Base-by-base conservation (phyloP, 225 moss, liverwort and hornwort genomes). In the Physcomitrellopsis africana region DNA sequence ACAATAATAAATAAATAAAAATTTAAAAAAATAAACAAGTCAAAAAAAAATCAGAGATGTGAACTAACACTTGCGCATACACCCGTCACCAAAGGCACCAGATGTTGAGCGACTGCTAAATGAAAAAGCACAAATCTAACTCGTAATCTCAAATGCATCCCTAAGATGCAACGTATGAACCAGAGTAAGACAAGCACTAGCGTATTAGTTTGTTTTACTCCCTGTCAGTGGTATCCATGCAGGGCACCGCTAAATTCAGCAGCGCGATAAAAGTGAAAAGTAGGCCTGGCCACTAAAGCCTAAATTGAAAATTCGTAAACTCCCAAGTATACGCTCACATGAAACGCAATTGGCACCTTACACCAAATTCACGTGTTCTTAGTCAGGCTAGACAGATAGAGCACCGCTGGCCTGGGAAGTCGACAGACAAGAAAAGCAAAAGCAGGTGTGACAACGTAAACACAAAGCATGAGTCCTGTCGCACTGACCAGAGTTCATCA, bases 191-290 rank as follows among this genome's bases (percentile, higher is more conserved):
- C 72, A 68, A 51, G 12, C 76, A 59, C 72, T 72, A 66, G 65
- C 13, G 51, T 51, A n/a, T 42, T 51, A 68, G 42, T 73, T 80
- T 52, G 42, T 48, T 60, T 10, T 41, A 63, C 47, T 73, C 64
- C 32, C 68, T 13, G 68, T 69, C 27, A 60, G 69, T 73, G 73
- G 80, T 77, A 76, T 59, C 80, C 65, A 80, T 65, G 77, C 76
- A 65, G 26, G 80, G 65, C 80, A 80, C 77, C 80, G 65, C 8
- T 42, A 11, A 69, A 64, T 83, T 41, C 73, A 80, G 72, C 78
- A 67, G 43, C 49, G 27, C 58, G 52, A 72, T 41, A 27, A 69
- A 65, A 73, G 71, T 71, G 47, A 26, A 48, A 55, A 49, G 58
- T 9, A 57, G 65, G 5, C 55, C n/a, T 8, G 55, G 47, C 68